Evolutionary conservation across 192 early-diverging fungal genomes (phyloP).

Genomic region (Coemansia sp.): DNA sequence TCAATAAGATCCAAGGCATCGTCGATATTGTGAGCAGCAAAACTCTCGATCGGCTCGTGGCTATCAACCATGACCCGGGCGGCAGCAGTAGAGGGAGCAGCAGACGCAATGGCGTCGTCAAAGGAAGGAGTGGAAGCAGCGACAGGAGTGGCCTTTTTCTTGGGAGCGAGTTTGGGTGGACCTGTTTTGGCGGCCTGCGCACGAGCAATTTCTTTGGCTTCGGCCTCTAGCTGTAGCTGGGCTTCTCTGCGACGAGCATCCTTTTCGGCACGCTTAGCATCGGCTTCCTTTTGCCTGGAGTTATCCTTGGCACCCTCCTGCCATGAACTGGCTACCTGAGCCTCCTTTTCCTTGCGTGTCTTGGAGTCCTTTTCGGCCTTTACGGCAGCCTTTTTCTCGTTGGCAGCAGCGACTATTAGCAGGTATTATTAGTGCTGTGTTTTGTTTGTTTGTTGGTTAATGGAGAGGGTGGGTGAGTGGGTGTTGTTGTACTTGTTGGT

Average conservation of each 20-base stretch:
- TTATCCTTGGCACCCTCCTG: constrained; percentile 64
- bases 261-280: constrained; percentile 59
- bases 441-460: too few species aligned
- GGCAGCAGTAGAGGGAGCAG: constrained; percentile 12
- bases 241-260: constrained; percentile 62
- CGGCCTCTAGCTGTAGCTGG: constrained; percentile 62
- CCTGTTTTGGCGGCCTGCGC: constrained; percentile 11
- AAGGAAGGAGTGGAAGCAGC: not conserved
- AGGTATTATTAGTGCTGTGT: too few species aligned
- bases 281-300: constrained; percentile 66
- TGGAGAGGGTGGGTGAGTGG: not conserved
- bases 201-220: constrained; percentile 57
- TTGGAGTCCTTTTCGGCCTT: constrained; percentile 64
- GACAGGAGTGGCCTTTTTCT: not conserved
- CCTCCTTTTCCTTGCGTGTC: constrained; percentile 60
- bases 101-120: not conserved
- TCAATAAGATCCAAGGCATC: constrained; percentile 81
- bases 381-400: constrained; percentile 73
- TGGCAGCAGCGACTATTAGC: constrained; percentile 64
- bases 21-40: constrained; percentile 82
- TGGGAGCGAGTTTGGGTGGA: constrained; percentile 13
- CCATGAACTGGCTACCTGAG: constrained; percentile 66
- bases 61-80: constrained; percentile 7
- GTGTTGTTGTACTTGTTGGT: not conserved
- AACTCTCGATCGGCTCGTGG: constrained; percentile 60